These are phyloP conservation scores for Lasiodiplodia gonubiensis DNA, from an alignment of 2,329 filamentous ascomycete genomes.

Conservation along the genomic window DNA sequence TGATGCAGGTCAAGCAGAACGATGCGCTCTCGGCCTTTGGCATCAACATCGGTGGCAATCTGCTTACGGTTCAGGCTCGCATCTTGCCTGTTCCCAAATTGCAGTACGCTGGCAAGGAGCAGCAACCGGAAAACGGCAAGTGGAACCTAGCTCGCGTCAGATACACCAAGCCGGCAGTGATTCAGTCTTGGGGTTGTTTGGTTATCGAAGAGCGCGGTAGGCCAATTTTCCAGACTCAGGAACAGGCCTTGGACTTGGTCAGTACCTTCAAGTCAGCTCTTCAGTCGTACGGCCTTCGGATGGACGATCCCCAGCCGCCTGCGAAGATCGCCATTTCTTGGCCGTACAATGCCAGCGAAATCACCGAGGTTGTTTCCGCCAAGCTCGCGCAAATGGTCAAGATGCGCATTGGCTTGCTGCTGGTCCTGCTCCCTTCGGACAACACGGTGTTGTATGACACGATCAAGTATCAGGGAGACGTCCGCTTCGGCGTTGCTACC, in stretches of 20 bases:
- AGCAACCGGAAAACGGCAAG: slow-evolving; percentile 55
- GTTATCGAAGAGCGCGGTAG: slow-evolving; percentile 38
- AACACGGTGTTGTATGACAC: slow-evolving; percentile 40
- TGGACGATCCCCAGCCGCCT: slow-evolving; percentile 12
- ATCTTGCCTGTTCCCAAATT: slow-evolving; percentile 68
- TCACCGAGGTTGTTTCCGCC: slow-evolving; percentile 10
- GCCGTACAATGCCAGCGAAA: slow-evolving; percentile 16
- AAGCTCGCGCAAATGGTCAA: slow-evolving; percentile 24
- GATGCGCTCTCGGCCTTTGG: slow-evolving; percentile 57
- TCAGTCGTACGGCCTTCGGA: slow-evolving; percentile 13
- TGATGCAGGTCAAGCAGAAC: slow-evolving; percentile 25
- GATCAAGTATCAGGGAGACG: slow-evolving; percentile 37
- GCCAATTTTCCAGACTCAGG: slow-evolving; percentile 10
- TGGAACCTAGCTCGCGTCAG: slow-evolving; percentile 68
- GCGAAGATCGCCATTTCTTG: slow-evolving; percentile 20
- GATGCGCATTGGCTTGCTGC: slow-evolving; percentile 31
- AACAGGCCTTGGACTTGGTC: slow-evolving; percentile 14
- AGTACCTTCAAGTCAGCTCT: slow-evolving; percentile 13
- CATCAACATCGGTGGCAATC: slow-evolving; percentile 62
- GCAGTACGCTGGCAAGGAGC: slow-evolving; percentile 57
- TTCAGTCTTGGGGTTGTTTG: slow-evolving; percentile 39
- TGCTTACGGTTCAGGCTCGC: slow-evolving; percentile 76
- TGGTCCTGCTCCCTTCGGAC: slow-evolving; percentile 41
- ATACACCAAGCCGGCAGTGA: slow-evolving; percentile 36
- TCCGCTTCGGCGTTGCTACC: slow-evolving; percentile 34